Percentiles rank a stretch among this genome's conserved stretches.
Conservation (phyloP, 108 stramenopile genomes). For the Nannochloropsis salina region DNA sequence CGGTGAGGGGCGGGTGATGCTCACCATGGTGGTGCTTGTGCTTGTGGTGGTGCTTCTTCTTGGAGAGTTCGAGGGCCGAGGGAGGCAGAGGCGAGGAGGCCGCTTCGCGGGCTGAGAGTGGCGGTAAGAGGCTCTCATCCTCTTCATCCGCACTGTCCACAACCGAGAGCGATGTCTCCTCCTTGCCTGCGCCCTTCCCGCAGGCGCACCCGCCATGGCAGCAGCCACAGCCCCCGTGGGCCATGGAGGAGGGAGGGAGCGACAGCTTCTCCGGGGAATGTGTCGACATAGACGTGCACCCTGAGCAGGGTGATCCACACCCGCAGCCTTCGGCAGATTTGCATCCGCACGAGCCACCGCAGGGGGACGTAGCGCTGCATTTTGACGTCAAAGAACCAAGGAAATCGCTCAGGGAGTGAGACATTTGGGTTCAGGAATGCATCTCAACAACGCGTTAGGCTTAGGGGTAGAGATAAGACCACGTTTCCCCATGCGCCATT, state of each 20-base stretch:
- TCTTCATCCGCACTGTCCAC: background rate
- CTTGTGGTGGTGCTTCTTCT: constrained; percentile 14
- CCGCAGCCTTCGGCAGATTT: background rate
- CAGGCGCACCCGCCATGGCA: background rate
- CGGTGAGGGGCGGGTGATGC: background rate
- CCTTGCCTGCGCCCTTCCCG: background rate
- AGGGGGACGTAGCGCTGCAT: background rate
- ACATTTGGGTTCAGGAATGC: too few species aligned
- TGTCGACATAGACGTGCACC: background rate
- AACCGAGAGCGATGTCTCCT: background rate
- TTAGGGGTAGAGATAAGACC: too few species aligned
- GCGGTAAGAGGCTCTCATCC: background rate
- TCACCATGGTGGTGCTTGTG: background rate
- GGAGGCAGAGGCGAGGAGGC: constrained; percentile 6
- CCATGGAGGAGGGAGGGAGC: background rate
- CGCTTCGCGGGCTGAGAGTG: background rate
- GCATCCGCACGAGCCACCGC: background rate
- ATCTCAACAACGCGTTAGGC: too few species aligned
- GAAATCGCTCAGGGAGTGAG: too few species aligned
- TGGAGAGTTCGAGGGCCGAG: background rate
- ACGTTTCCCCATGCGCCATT: too few species aligned
- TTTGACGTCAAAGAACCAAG: background rate
- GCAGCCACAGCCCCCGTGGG: constrained; percentile 5
- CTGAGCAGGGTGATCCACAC: background rate
- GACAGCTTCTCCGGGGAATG: background rate